A percentile compares a stretch with the other conserved stretches of the same genome.
Evolutionary conservation across 192 early-diverging fungal genomes (phyloP).

Genomic region (Chytriomyces sp.): DNA sequence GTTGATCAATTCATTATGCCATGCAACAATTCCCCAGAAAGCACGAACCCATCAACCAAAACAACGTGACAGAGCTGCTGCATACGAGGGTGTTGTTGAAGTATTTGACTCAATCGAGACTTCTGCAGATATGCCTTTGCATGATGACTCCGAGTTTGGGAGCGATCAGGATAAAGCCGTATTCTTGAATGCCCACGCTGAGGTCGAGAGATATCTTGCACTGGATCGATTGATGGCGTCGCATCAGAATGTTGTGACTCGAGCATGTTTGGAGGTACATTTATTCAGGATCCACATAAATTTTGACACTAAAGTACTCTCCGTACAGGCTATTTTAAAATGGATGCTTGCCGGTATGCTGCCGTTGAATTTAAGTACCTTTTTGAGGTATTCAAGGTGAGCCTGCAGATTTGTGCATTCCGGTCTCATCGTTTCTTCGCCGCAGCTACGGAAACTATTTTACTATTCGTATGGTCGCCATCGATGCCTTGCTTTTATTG

Average conservation of each 20-base stretch:
- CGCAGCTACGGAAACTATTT: constrained; percentile 70
- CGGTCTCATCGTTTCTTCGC: neutral
- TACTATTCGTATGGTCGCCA: constrained; percentile 68
- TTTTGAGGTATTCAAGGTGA: constrained; percentile 68
- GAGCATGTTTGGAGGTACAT: constrained; percentile 73
- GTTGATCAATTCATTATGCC: constrained; percentile 75
- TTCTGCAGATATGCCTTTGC: neutral
- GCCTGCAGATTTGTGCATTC: neutral
- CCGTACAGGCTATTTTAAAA: constrained; percentile 52
- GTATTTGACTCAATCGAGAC: constrained; percentile 29
- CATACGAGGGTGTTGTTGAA: constrained; percentile 38
- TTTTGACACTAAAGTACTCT: neutral
- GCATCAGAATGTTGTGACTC: constrained; percentile 83
- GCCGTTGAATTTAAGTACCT: constrained; percentile 67
- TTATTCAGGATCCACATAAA: neutral
- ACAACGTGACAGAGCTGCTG: neutral
- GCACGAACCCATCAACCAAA: constrained; percentile 6
- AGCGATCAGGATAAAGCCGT: constrained; percentile 46
- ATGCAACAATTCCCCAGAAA: constrained; percentile 23
- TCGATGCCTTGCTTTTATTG: constrained; percentile 77
- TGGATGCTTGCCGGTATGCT: constrained; percentile 70
- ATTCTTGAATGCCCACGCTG: constrained; percentile 57
- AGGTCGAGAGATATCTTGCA: constrained; percentile 78
- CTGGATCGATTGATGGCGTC: constrained; percentile 83
- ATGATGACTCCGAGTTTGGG: constrained; percentile 19